Evolutionary conservation across 495 filamentous ascomycete genomes (phyloP).

Genomic region (Pyrenula aspistea): DNA sequence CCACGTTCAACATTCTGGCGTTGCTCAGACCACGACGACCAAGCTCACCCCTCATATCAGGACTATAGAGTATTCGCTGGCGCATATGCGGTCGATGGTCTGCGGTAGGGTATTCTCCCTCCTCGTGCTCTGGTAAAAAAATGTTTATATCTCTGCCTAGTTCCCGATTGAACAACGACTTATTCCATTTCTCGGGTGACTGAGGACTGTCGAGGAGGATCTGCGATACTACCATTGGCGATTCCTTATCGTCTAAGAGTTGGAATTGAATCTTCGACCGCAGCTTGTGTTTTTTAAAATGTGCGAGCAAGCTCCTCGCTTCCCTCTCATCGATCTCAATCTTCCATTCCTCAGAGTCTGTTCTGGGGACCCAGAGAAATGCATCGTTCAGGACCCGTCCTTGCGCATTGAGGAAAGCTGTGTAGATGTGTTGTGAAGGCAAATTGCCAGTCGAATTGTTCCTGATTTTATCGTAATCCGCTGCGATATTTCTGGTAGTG

Average conservation of each 20-base stretch:
- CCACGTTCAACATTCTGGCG: slow-evolving; percentile 12
- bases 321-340: slow-evolving; percentile 70
- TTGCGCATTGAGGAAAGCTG: slow-evolving; percentile 73
- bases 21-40: slow-evolving; percentile 8
- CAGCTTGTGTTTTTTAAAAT: slow-evolving; percentile 74
- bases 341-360: slow-evolving; percentile 39
- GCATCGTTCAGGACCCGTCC: slow-evolving; percentile 79
- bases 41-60: background rate
- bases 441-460: slow-evolving; percentile 26
- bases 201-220: too few relatives aligned
- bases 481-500: slow-evolving; percentile 61
- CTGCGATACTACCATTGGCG: slow-evolving; percentile 44
- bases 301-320: slow-evolving; percentile 45
- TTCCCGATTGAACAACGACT: background rate
- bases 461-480: slow-evolving; percentile 24
- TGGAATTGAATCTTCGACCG: slow-evolving; percentile 49
- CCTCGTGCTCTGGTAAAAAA: background rate
- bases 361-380: slow-evolving; percentile 63
- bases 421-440: slow-evolving; percentile 34
- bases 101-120: background rate
- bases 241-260: slow-evolving; percentile 19
- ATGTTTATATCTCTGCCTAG: slow-evolving; percentile 49
- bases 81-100: background rate
- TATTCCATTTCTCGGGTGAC: too few relatives aligned
- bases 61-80: background rate